A percentile compares a stretch with the other conserved stretches of the same genome.
These are phyloP conservation scores for Chytriomyces confervae DNA, from an alignment of 192 early-diverging fungal genomes.

Conservation along the genomic window DNA sequence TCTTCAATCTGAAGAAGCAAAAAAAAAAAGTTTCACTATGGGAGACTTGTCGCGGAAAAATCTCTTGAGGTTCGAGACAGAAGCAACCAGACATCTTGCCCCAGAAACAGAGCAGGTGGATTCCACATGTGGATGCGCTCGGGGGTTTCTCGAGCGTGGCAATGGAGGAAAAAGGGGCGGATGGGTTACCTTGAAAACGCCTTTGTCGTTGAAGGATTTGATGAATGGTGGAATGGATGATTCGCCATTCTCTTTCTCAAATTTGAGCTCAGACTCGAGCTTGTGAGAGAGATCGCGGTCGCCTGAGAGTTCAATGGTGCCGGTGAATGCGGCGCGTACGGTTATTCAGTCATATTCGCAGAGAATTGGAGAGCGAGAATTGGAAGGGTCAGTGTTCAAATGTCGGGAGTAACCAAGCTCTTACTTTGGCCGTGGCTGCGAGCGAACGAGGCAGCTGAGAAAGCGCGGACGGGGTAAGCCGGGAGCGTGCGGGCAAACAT, in stretches of 20 bases:
- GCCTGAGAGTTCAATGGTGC: conserved; percentile 33
- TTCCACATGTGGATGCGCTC: too few relatives aligned
- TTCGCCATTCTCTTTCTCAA: conserved; percentile 69
- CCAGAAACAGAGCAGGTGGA: too few relatives aligned
- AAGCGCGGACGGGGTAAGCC: neutral
- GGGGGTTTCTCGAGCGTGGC: too few relatives aligned
- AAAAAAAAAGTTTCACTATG: too few relatives aligned
- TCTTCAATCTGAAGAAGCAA: conserved; percentile 72
- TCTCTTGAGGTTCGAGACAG: too few relatives aligned
- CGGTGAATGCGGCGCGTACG: too few relatives aligned
- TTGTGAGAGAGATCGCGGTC: conserved; percentile 76
- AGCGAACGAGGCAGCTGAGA: conserved; percentile 14
- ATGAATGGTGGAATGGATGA: conserved; percentile 71
- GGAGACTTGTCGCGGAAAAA: too few relatives aligned
- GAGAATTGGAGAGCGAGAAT: too few relatives aligned
- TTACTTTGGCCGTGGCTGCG: conserved; percentile 23
- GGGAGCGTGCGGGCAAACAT: neutral
- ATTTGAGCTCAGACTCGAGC: conserved; percentile 75
- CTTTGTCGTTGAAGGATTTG: conserved; percentile 69
- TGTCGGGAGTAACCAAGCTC: neutral
- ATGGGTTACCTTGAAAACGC: conserved; percentile 53
- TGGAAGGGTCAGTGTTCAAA: too few relatives aligned
- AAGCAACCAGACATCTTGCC: too few relatives aligned
- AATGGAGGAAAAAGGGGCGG: too few relatives aligned
- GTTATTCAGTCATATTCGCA: too few relatives aligned